These are phyloP conservation scores for Acanthamoeba castellanii DNA, from an alignment of 208 protist species.

Conservation along the genomic window DNA sequence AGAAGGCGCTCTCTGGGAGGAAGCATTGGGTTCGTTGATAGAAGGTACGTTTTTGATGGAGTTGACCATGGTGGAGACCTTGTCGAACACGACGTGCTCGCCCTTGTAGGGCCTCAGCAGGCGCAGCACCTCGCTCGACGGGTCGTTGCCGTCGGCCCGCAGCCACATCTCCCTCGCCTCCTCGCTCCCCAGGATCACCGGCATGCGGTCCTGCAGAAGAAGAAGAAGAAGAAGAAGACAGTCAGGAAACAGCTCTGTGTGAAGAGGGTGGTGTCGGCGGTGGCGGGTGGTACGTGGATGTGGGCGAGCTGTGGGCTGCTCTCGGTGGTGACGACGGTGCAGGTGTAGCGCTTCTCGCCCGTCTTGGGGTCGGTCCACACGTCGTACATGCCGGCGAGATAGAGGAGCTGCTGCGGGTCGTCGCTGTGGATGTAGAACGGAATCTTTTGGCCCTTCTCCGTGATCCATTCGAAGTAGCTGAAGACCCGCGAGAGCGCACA, in stretches of 20 bases:
- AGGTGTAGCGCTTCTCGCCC: slow-evolving; percentile 41
- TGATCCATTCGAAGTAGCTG: slow-evolving; percentile 5
- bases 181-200: slow-evolving; percentile 22
- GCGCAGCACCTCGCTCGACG: not conserved
- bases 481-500: not conserved
- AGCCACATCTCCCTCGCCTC: not conserved
- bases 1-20: not conserved
- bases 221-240: not conserved
- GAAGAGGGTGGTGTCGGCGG: not conserved
- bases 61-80: slow-evolving; percentile 38
- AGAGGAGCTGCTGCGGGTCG: not conserved
- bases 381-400: slow-evolving; percentile 41
- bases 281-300: not conserved
- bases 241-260: not conserved
- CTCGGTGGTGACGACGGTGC: slow-evolving; percentile 52
- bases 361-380: slow-evolving; percentile 29
- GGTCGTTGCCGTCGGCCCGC: not conserved
- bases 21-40: not conserved
- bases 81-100: not conserved
- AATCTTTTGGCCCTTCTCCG: not conserved
- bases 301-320: not conserved
- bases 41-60: slow-evolving; percentile 2
- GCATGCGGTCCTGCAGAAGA: not conserved
- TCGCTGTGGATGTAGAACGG: slow-evolving; percentile 57
- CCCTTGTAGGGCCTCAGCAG: slow-evolving; percentile 11